phyloP scores from a whole-genome alignment of 1,284 basidiomycete species.

The Puccinia triticina region DNA sequence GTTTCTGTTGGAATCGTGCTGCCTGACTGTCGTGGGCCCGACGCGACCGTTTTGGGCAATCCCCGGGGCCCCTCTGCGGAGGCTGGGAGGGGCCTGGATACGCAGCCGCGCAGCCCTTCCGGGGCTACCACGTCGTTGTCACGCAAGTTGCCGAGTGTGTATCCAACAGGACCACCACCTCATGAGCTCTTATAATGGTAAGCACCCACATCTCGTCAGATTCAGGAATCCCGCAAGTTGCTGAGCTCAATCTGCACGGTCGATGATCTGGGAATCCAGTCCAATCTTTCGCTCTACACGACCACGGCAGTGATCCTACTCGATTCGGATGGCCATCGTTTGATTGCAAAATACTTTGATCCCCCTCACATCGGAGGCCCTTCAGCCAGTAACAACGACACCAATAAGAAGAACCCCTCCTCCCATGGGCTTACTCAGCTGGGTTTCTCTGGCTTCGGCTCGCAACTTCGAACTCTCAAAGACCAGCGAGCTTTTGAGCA shows the following conservation, averaged over 20 bases:
- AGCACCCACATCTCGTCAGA: background rate
- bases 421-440: slow-evolving; percentile 31
- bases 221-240: background rate
- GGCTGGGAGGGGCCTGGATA: no score
- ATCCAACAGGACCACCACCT: no score
- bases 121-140: no score
- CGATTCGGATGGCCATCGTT: slow-evolving; percentile 91
- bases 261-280: slow-evolving; percentile 60
- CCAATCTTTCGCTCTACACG: slow-evolving; percentile 83
- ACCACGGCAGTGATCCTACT: slow-evolving; percentile 85
- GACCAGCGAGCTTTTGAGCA: slow-evolving; percentile 96
- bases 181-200: background rate
- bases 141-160: no score
- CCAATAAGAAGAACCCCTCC: slow-evolving; percentile 61
- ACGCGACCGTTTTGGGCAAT: no score
- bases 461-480: slow-evolving; percentile 74
- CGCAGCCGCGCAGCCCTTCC: no score
- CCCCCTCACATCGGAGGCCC: slow-evolving; percentile 67
- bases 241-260: background rate
- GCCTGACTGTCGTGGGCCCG: no score
- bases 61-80: no score
- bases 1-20: no score
- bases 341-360: slow-evolving; percentile 91
- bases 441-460: slow-evolving; percentile 60
- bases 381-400: slow-evolving; percentile 62